phyloP scores from a whole-genome alignment of 2,329 filamentous ascomycete genomes.

The Fusarium nelsonii region DNA sequence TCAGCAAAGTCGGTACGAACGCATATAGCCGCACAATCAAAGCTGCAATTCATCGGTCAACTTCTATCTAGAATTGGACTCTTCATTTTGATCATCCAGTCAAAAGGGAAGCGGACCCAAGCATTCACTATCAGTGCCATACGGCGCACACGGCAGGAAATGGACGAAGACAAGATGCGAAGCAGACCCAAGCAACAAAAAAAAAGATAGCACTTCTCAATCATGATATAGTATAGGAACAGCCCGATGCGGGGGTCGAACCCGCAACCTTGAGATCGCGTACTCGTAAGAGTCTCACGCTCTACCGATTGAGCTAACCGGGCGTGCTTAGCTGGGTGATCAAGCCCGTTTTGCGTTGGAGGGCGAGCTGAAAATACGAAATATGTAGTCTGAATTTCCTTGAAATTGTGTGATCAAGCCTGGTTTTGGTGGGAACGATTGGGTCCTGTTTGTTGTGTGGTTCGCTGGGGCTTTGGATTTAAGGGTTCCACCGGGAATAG shows the following conservation, averaged over 20 bases:
- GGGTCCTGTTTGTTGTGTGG: slow-evolving; percentile 5
- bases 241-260: slow-evolving; percentile 62
- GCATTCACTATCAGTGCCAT: accelerated
- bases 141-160: too few species aligned
- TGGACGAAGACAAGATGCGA: background rate
- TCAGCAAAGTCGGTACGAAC: background rate
- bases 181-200: background rate
- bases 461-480: slow-evolving; percentile 1
- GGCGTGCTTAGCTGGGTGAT: slow-evolving; percentile 64
- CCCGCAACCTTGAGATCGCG: slow-evolving; percentile 67
- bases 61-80: too few species aligned
- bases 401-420: background rate
- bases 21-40: background rate
- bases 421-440: slow-evolving; percentile 2
- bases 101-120: background rate
- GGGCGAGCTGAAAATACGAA: accelerated
- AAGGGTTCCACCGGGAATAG: slow-evolving; percentile 4
- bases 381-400: accelerated
- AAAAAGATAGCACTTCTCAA: slow-evolving; percentile 47
- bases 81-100: background rate
- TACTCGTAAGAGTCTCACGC: slow-evolving; percentile 73
- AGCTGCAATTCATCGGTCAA: too few species aligned
- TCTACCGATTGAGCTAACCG: slow-evolving; percentile 63
- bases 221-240: slow-evolving; percentile 52
- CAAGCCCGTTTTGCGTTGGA: slow-evolving; percentile 31